A percentile compares a stretch with the other conserved stretches of the same genome.
These are phyloP conservation scores for Triangularia verruculosa DNA, from an alignment of 2,329 filamentous ascomycete species.

Conservation along the genomic window DNA sequence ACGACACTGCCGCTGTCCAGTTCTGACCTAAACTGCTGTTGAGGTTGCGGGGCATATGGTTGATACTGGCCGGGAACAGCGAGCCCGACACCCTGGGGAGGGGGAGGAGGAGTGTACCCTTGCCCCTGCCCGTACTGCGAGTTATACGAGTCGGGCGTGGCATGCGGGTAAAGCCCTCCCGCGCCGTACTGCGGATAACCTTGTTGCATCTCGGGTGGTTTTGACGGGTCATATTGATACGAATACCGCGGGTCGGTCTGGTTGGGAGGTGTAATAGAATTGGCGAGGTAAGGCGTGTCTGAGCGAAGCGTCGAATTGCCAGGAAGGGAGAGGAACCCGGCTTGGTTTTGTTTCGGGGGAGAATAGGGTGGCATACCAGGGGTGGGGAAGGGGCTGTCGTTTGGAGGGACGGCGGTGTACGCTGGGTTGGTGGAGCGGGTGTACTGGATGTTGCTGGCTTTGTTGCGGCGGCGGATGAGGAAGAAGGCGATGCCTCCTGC, in stretches of 20 bases:
- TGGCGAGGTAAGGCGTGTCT: slow-evolving; percentile 9
- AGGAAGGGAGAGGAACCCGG: slow-evolving; percentile 9
- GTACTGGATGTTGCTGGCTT: slow-evolving; percentile 22
- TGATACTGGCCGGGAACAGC: neutral
- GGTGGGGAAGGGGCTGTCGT: neutral
- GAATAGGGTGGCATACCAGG: neutral
- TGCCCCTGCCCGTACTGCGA: neutral
- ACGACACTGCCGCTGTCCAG: slow-evolving; percentile 10
- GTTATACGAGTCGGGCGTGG: neutral
- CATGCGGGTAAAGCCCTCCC: neutral
- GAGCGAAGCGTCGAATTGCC: slow-evolving; percentile 6
- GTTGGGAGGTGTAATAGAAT: neutral
- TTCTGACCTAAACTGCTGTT: slow-evolving; percentile 6
- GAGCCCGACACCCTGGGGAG: neutral
- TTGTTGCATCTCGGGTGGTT: slow-evolving; percentile 7
- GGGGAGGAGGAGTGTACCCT: neutral
- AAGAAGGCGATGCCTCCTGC: slow-evolving; percentile 25
- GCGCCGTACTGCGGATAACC: neutral
- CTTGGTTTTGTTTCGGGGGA: slow-evolving; percentile 10
- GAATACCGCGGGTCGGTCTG: slow-evolving; percentile 13
- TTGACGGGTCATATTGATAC: slow-evolving; percentile 21
- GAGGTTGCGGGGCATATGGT: slow-evolving; percentile 1
- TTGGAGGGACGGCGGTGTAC: slow-evolving; percentile 20
- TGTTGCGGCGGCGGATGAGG: slow-evolving; percentile 28
- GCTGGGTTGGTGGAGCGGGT: slow-evolving; percentile 5